Evolutionary conservation across 2,329 filamentous ascomycete species (phyloP).

Genomic region (Ramularia endophylla): DNA sequence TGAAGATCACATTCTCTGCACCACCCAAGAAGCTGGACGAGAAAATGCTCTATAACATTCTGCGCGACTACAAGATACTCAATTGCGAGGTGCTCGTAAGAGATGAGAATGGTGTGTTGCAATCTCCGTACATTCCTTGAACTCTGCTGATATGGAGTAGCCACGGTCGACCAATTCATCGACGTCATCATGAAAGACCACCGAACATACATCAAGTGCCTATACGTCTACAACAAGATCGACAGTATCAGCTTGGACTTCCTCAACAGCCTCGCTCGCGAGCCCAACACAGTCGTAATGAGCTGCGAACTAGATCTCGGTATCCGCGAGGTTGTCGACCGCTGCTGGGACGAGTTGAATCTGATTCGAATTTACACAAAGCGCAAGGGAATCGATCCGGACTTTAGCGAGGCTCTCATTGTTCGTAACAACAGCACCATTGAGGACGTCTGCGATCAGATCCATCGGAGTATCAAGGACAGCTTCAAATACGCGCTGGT

Average conservation of each 20-base stretch:
- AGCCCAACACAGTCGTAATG: slow-evolving; percentile 95
- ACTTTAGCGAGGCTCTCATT: slow-evolving; percentile 88
- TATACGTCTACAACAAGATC: slow-evolving; percentile 99
- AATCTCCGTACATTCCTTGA: neutral
- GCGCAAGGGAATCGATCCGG: slow-evolving; percentile 81
- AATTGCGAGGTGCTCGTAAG: slow-evolving; percentile 95
- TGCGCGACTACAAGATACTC: slow-evolving; percentile 97
- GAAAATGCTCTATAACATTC: slow-evolving; percentile 96
- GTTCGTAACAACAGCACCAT: slow-evolving; percentile 82
- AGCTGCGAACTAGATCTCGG: slow-evolving; percentile 93
- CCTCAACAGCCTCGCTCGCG: slow-evolving; percentile 82
- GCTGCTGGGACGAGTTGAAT: slow-evolving; percentile 88
- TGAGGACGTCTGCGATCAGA: slow-evolving; percentile 94
- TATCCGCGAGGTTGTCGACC: slow-evolving; percentile 85
- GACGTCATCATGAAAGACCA: slow-evolving; percentile 99
- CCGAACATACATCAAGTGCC: slow-evolving; percentile 86
- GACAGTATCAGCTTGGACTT: slow-evolving; percentile 91
- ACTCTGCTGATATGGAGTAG: slow-evolving; percentile 35
- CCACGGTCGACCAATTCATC: slow-evolving; percentile 96
- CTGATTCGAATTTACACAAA: slow-evolving; percentile 96
- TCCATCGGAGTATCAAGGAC: slow-evolving; percentile 92
- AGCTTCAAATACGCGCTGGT: slow-evolving; percentile 98
- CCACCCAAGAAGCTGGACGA: slow-evolving; percentile 91
- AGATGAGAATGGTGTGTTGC: slow-evolving; percentile 66
- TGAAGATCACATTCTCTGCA: slow-evolving; percentile 95